Conservation (phyloP, 441 rosid genomes). For the Populus hybrid region DNA sequence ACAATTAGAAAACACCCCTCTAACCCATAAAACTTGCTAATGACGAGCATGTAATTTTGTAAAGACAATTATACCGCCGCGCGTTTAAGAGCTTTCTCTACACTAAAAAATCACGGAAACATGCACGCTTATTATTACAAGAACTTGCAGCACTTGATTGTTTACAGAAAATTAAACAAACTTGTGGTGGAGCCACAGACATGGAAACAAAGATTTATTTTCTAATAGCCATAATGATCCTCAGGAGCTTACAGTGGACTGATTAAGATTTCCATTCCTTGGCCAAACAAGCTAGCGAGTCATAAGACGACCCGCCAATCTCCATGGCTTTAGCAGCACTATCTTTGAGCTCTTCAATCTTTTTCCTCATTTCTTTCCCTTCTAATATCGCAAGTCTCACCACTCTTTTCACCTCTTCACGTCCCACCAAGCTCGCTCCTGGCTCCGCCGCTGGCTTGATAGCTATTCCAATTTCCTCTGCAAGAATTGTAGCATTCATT, state of each 20-base stretch:
- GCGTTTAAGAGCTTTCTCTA: too few relatives aligned
- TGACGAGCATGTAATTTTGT: too few relatives aligned
- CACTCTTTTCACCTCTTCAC: conserved; percentile 31
- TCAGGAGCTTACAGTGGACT: not conserved
- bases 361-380: conserved; percentile 21
- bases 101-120: too few relatives aligned
- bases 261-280: conserved; percentile 11
- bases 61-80: too few relatives aligned
- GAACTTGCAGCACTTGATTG: too few relatives aligned
- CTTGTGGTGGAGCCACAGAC: not conserved
- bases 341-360: conserved; percentile 17
- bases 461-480: conserved; percentile 31
- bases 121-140: too few relatives aligned
- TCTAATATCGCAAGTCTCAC: conserved; percentile 34
- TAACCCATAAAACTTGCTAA: too few relatives aligned
- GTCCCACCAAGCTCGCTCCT: conserved; percentile 4
- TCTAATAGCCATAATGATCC: not conserved
- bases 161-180: too few relatives aligned
- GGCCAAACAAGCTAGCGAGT: conserved; percentile 24
- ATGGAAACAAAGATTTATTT: not conserved
- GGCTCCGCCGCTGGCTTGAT: conserved; percentile 11
- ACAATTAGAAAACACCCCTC: too few relatives aligned
- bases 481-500: conserved; percentile 34
- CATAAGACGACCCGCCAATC: conserved; percentile 27
- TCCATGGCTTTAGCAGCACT: conserved; percentile 19